Percentiles rank a stretch among this genome's conserved stretches.
Conservation (phyloP, 1,284 basidiomycete species). For the Filobasidium uniguttulatum region DNA sequence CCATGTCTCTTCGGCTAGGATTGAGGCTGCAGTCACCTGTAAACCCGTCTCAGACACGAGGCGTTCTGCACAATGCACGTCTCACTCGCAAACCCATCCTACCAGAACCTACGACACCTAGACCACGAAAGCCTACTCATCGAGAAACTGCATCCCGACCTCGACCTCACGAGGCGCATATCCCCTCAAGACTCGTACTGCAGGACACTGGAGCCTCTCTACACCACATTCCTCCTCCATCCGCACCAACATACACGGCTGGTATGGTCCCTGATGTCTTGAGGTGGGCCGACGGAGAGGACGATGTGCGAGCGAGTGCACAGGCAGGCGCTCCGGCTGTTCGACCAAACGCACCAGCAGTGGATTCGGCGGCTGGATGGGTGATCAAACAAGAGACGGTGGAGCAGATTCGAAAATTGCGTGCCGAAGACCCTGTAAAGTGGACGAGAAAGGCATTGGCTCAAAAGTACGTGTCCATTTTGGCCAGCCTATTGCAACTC, state of each 20-base stretch:
- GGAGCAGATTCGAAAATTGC: slow-evolving; percentile 21
- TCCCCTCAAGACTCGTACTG: slow-evolving; percentile 12
- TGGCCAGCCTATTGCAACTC: slow-evolving; percentile 12
- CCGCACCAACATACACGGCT: slow-evolving; percentile 28
- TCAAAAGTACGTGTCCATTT: slow-evolving; percentile 18
- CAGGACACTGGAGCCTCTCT: slow-evolving; percentile 21
- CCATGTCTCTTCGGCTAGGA: too few relatives aligned
- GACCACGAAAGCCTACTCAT: slow-evolving; percentile 21
- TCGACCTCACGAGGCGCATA: too few relatives aligned
- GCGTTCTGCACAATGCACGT: slow-evolving; percentile 19
- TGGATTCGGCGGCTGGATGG: slow-evolving; percentile 14
- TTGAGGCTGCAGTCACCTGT: too few relatives aligned
- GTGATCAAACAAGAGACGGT: slow-evolving; percentile 20
- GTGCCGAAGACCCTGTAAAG: slow-evolving; percentile 18
- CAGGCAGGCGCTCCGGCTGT: slow-evolving; percentile 16
- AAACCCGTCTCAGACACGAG: too few relatives aligned
- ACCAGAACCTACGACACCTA: slow-evolving; percentile 22
- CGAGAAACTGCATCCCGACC: slow-evolving; percentile 27
- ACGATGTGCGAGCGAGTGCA: slow-evolving; percentile 4
- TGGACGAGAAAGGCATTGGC: slow-evolving; percentile 23
- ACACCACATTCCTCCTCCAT: slow-evolving; percentile 30
- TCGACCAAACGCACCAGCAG: slow-evolving; percentile 22
- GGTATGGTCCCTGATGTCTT: slow-evolving; percentile 26
- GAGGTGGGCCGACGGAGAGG: slow-evolving; percentile 24
- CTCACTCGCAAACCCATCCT: slow-evolving; percentile 26